Conservation (phyloP, 768 basidiomycete species). For the Podaxis pistillaris region DNA sequence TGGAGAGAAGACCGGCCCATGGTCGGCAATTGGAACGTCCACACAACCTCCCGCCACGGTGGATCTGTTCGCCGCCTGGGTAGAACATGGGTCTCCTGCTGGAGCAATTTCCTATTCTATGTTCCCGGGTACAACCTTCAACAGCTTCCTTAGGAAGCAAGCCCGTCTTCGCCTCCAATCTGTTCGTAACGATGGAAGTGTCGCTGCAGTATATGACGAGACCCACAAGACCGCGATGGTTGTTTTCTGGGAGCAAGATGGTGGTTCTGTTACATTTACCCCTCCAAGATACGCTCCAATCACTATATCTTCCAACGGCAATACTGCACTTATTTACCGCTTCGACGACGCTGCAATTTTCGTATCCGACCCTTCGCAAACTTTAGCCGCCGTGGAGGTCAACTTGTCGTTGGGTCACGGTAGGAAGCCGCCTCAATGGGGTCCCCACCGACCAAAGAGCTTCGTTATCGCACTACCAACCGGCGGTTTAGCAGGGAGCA, state of each 20-base stretch:
- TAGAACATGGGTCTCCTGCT: constrained; percentile 38
- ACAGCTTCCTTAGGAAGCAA: constrained; percentile 39
- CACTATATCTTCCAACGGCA: constrained; percentile 37
- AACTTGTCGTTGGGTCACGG: constrained; percentile 30
- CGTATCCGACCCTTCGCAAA: constrained; percentile 68
- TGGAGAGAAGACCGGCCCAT: constrained; percentile 53
- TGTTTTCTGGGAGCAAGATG: constrained; percentile 55
- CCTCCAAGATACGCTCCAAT: constrained; percentile 23
- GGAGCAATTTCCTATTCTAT: constrained; percentile 49
- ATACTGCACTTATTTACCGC: constrained; percentile 43
- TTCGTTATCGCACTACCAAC: constrained; percentile 42
- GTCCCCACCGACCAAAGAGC: constrained; percentile 23
- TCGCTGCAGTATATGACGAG: constrained; percentile 52
- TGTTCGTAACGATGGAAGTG: constrained; percentile 43
- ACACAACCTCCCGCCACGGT: constrained; percentile 54
- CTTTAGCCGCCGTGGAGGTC: constrained; percentile 34
- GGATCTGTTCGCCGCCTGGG: constrained; percentile 64
- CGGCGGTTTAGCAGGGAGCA: constrained; percentile 51
- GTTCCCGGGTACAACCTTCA: constrained; percentile 47
- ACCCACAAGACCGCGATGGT: constrained; percentile 39
- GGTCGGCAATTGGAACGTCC: constrained; percentile 64
- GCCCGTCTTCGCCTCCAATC: constrained; percentile 29
- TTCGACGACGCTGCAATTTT: constrained; percentile 42
- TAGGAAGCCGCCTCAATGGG: constrained; percentile 26
- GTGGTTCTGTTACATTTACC: constrained; percentile 41